phyloP scores from a whole-genome alignment of 371 early-diverging fungal species.

The Batrachochytrium dendrobatidis region DNA sequence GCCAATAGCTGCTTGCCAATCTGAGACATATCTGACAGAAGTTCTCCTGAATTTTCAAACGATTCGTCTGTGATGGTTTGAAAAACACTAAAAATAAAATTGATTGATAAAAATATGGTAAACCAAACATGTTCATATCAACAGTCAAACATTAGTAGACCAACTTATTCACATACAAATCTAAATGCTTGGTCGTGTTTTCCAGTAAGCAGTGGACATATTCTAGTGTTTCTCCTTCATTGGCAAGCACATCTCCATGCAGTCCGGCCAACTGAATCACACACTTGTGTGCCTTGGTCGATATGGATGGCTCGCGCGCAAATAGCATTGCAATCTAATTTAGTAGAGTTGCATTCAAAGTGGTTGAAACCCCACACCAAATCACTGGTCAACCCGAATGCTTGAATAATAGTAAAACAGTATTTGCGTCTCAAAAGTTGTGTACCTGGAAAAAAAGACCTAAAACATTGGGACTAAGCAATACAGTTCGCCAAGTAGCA shows the following conservation, averaged over 20 bases:
- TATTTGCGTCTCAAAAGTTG: no score
- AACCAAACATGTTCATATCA: no score
- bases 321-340: no score
- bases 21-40: conserved; percentile 43
- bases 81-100: background rate
- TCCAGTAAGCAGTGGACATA: background rate
- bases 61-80: background rate
- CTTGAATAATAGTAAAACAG: no score
- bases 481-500: background rate
- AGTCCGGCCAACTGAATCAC: background rate
- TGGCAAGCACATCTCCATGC: background rate
- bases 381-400: no score
- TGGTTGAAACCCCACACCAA: no score
- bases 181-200: background rate
- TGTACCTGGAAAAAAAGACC: background rate
- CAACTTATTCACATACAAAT: no score
- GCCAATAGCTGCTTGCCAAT: conserved; percentile 43
- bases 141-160: no score
- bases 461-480: background rate
- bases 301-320: no score
- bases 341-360: no score
- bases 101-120: no score
- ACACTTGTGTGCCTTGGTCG: background rate
- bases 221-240: background rate
- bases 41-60: background rate